Evolutionary conservation across 192 early-diverging fungal genomes (phyloP), one percentile per base, ranked within the genome.

Genomic region (Coemansia sp.): DNA sequence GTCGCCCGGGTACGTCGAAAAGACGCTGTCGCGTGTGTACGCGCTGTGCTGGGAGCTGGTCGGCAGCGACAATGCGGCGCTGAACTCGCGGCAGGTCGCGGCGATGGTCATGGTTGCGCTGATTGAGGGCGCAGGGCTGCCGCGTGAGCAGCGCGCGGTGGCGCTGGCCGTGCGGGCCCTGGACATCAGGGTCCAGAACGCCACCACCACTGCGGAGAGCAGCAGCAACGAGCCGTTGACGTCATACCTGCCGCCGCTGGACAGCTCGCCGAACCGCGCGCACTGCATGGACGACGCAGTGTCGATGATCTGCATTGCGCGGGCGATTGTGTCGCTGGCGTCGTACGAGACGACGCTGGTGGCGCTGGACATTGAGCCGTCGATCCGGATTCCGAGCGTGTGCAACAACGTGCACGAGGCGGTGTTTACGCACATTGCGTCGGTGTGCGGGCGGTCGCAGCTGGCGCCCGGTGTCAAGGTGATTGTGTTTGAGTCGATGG

Each of bases 401-500:
- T 67, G 68, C 61, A 58, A 49, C 58, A 78, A 64, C 12, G 69
- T 91, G 3, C 83, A 86, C 12, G 83, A 89, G 49, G 62, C 86
- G 4, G 70, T 85, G 8, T 89, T 91, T 55, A 77, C 80, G 18
- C 81, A 85, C 8, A 79, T 88, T 28, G 73, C 81, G 7, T 78
- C 81, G 5, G 71, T 91, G 7, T 91, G 89, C 32, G 82, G 79
- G 4, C 81, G 78, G 14, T 81, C 83, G n/a, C 77, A 84, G 43
- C 65, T 85, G 19, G 84, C 86, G n/a, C 79, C 86, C 6, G 84
- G 81, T 21, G 82, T 78, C 54, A 91, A 89, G 62, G 80, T 89
- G 0, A 64, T 87, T 8, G 87, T 87, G 10, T 91, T 91, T 67
- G 89, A 91, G 59, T 81, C 88, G 4, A 85, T 91, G 84, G 84